Conservation (phyloP, 306 rosid species). For the Castanea mollissima region DNA sequence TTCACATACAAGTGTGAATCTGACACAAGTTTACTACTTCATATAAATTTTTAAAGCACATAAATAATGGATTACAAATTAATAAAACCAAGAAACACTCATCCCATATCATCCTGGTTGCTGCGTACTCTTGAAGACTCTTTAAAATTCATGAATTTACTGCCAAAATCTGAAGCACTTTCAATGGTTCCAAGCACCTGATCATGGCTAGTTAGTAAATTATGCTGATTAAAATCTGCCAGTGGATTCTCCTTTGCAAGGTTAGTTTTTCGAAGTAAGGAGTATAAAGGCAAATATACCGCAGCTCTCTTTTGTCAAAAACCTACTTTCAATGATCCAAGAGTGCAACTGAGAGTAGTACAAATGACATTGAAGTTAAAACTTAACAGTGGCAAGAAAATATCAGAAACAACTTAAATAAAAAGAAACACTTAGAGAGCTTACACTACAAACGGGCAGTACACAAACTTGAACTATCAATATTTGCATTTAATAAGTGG, state of each 20-base stretch:
- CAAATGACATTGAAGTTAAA: background rate
- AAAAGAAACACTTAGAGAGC: background rate
- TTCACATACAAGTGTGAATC: too few relatives aligned
- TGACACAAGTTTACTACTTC: background rate
- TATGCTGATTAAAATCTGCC: too few relatives aligned
- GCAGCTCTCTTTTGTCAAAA: background rate
- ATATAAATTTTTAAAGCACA: background rate
- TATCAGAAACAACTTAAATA: background rate
- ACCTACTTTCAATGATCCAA: slow-evolving; percentile 8
- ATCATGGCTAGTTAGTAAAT: too few relatives aligned
- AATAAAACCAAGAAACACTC: background rate
- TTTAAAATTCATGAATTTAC: background rate
- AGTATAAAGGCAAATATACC: too few relatives aligned
- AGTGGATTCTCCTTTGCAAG: too few relatives aligned
- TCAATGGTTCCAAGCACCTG: background rate
- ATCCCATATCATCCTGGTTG: background rate
- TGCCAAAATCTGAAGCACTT: background rate
- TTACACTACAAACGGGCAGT: background rate
- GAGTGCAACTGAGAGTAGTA: background rate
- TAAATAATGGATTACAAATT: background rate
- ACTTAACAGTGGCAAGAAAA: background rate
- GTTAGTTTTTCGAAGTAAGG: too few relatives aligned
- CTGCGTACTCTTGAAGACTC: background rate
- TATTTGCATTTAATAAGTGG: slow-evolving; percentile 27
- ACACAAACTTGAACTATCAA: slow-evolving; percentile 20